phyloP scores from a whole-genome alignment of 768 basidiomycete genomes.

The Chalciporus sphaerocephalus region DNA sequence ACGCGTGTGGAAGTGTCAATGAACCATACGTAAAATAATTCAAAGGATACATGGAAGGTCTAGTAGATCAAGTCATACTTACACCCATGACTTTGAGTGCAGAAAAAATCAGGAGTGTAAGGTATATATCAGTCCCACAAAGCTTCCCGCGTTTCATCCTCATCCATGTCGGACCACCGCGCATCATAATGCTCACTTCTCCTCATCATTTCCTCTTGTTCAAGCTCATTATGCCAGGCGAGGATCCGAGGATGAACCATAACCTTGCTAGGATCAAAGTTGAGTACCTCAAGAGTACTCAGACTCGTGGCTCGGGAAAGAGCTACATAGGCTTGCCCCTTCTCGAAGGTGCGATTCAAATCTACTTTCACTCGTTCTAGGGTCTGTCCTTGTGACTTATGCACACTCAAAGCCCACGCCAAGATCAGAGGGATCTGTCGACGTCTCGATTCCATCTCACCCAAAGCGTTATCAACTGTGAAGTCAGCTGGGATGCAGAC shows the following conservation, averaged over 20 bases:
- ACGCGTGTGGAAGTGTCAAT: too few relatives aligned
- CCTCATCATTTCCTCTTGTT: conserved; percentile 13
- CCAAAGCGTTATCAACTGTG: conserved; percentile 57
- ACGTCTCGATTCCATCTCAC: conserved; percentile 54
- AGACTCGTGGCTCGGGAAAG: conserved; percentile 71
- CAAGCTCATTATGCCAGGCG: conserved; percentile 45
- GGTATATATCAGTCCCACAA: conserved; percentile 29
- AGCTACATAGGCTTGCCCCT: conserved; percentile 73
- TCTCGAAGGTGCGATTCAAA: conserved; percentile 71
- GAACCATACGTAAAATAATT: conserved; percentile 9
- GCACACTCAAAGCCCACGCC: conserved; percentile 86
- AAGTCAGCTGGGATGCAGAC: conserved; percentile 57
- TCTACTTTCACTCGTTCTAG: conserved; percentile 80
- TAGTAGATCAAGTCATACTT: too few relatives aligned
- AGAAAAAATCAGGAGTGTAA: too few relatives aligned
- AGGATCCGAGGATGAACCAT: conserved; percentile 61
- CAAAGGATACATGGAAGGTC: too few relatives aligned
- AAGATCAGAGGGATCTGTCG: conserved; percentile 61
- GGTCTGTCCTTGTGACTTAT: conserved; percentile 90
- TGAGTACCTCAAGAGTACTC: conserved; percentile 58
- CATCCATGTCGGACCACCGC: conserved; percentile 32
- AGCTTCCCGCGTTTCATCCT: conserved; percentile 32
- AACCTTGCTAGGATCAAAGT: conserved; percentile 58
- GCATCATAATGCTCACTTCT: conserved; percentile 13
- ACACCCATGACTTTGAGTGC: too few relatives aligned